Percentiles rank a stretch among this genome's conserved stretches.
phyloP scores from a whole-genome alignment of 495 filamentous ascomycete species.

The Neurospora sp. region DNA sequence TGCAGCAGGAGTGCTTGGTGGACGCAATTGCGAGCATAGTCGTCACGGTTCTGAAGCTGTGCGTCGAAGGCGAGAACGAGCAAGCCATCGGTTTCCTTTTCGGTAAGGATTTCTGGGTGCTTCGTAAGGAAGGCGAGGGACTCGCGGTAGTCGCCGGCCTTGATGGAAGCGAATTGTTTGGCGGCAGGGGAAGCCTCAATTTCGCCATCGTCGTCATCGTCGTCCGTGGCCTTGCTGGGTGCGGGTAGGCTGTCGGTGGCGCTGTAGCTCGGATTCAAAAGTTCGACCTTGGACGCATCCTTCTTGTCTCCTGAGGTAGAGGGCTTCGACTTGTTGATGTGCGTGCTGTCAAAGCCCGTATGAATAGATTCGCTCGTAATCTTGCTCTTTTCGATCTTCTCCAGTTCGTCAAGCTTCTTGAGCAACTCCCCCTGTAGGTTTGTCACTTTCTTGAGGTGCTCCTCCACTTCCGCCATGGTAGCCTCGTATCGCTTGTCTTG shows the following conservation, averaged over 20 bases:
- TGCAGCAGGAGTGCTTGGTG: constrained; percentile 89
- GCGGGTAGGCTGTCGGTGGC: constrained; percentile 12
- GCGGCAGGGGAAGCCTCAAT: constrained; percentile 67
- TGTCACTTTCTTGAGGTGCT: constrained; percentile 66
- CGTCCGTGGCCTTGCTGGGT: constrained; percentile 19
- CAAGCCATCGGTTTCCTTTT: constrained; percentile 85
- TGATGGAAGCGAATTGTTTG: constrained; percentile 69
- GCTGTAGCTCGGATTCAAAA: constrained; percentile 61
- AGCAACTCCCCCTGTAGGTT: constrained; percentile 65
- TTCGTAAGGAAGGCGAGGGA: constrained; percentile 62
- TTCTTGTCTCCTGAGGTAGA: constrained; percentile 31
- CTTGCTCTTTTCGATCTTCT: constrained; percentile 77
- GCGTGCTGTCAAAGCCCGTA: constrained; percentile 80
- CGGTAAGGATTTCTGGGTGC: constrained; percentile 67
- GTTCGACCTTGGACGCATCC: constrained; percentile 51
- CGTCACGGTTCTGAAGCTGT: constrained; percentile 62
- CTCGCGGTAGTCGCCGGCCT: constrained; percentile 59
- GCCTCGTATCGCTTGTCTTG: constrained; percentile 53
- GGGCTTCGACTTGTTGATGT: constrained; percentile 51
- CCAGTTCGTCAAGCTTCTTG: constrained; percentile 63
- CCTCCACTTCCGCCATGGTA: constrained; percentile 65
- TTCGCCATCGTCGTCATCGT: constrained; percentile 58
- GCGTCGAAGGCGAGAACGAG: constrained; percentile 85
- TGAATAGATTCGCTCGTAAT: constrained; percentile 91
- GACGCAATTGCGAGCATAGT: constrained; percentile 77